These are phyloP conservation scores for Lentinula aciculospora DNA, from an alignment of 768 basidiomycete genomes.

Conservation along the genomic window DNA sequence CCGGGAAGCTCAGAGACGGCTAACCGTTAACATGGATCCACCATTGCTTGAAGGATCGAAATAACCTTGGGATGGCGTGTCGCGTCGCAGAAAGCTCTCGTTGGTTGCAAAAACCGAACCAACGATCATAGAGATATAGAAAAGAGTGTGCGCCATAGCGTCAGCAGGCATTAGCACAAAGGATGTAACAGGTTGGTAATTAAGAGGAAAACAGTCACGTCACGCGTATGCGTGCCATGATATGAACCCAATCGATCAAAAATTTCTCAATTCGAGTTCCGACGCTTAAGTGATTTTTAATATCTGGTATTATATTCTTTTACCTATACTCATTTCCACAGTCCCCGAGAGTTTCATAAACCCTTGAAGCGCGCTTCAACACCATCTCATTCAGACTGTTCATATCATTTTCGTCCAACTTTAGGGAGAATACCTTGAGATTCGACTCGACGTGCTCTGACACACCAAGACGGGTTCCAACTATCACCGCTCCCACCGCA, in stretches of 20 bases:
- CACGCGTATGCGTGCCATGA: not conserved
- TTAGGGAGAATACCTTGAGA: conserved; percentile 36
- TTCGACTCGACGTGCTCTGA: conserved; percentile 54
- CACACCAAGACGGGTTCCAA: conserved; percentile 51
- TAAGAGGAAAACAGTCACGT: not conserved
- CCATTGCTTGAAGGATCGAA: conserved; percentile 50
- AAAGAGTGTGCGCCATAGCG: not conserved
- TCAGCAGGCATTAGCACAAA: not conserved
- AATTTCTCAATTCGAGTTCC: not conserved
- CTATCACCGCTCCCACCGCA: conserved; percentile 54
- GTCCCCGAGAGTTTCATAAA: conserved; percentile 37
- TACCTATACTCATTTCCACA: conserved; percentile 50
- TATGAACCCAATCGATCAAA: not conserved
- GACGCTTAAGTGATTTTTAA: no score
- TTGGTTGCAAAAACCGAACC: not conserved
- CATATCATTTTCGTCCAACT: conserved; percentile 37
- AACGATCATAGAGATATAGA: not conserved
- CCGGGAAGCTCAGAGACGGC: conserved; percentile 19
- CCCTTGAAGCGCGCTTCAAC: conserved; percentile 39
- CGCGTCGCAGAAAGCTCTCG: not conserved
- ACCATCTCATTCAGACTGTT: conserved; percentile 39
- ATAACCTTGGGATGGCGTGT: conserved; percentile 51
- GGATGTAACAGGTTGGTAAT: no score
- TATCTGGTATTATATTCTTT: no score
- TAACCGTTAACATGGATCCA: conserved; percentile 69